Percentiles rank a stretch among this genome's conserved stretches.
Evolutionary conservation across 306 rosid genomes (phyloP).

Genomic region (Acacia crassicarpa): DNA sequence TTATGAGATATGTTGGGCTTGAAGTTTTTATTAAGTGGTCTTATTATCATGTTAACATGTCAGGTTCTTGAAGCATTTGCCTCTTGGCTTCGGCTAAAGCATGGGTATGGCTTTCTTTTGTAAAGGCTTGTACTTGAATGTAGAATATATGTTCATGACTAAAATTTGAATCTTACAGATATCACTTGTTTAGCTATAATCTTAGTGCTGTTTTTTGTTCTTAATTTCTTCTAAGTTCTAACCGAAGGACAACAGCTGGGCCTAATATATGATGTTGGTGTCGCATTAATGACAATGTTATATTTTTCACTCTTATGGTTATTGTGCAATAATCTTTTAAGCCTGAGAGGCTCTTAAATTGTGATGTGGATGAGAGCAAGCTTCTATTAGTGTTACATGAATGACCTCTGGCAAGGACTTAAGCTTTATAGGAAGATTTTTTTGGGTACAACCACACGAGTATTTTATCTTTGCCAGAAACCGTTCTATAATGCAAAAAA

Average conservation of each 20-base stretch:
- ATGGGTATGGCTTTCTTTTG: conserved; percentile 66
- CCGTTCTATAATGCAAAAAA: not conserved
- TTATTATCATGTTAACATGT: conserved; percentile 38
- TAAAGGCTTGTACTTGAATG: conserved; percentile 2
- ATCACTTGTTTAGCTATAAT: not conserved
- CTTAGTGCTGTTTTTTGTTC: not conserved
- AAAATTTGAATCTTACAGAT: not conserved
- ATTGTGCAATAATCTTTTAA: conserved; percentile 8
- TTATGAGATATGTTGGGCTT: conserved; percentile 23
- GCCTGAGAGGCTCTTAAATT: conserved; percentile 14
- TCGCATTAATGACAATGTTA: not conserved
- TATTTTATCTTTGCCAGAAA: conserved; percentile 1
- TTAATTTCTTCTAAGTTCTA: not conserved
- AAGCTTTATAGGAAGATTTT: not conserved
- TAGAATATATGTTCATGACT: not conserved
- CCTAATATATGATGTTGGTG: not conserved
- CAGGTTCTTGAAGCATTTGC: conserved; percentile 99
- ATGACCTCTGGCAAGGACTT: conserved; percentile 2
- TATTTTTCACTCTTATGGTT: conserved; percentile 2
- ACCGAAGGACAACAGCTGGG: not conserved
- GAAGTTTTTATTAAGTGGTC: conserved; percentile 18
- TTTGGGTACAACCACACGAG: not conserved
- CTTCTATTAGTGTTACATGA: conserved; percentile 2
- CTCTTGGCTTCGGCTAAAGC: conserved; percentile 99
- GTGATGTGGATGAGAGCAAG: conserved; percentile 17